Percentiles rank a stretch among this genome's conserved stretches.
phyloP scores from a whole-genome alignment of 75 land plant genomes.

The Larix kaempferi region DNA sequence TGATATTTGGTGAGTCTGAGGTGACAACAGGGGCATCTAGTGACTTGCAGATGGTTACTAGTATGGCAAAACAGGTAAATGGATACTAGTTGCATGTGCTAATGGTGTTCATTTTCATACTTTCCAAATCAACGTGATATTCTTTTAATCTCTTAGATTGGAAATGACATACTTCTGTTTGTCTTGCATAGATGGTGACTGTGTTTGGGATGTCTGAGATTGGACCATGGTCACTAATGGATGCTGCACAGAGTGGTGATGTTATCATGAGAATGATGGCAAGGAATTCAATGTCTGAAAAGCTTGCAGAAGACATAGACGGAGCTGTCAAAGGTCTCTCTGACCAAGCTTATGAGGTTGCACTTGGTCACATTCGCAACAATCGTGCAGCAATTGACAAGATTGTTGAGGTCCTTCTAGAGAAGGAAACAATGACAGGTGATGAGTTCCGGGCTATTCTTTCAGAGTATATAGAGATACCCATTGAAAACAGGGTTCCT shows the following conservation, averaged over 20 bases:
- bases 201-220: conserved; percentile 99
- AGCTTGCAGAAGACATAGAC: conserved; percentile 94
- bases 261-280: conserved; percentile 99
- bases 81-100: neutral
- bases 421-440: conserved; percentile 93
- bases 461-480: conserved; percentile 87
- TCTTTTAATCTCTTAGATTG: neutral
- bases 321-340: conserved; percentile 79
- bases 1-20: conserved; percentile 94
- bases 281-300: conserved; percentile 98
- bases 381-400: conserved; percentile 98
- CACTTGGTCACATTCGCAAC: conserved; percentile 78
- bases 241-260: conserved; percentile 85
- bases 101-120: neutral
- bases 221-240: conserved; percentile 99
- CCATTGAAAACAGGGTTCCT: conserved; percentile 73
- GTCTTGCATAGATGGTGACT: conserved; percentile 79
- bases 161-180: neutral
- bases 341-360: conserved; percentile 88
- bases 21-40: conserved; percentile 98
- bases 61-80: conserved; percentile 90
- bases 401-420: conserved; percentile 92
- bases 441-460: conserved; percentile 93
- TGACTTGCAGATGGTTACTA: conserved; percentile 93
- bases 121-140: neutral